phyloP scores from a whole-genome alignment of 352 stramenopile genomes.

The Blastocystis sp. region DNA sequence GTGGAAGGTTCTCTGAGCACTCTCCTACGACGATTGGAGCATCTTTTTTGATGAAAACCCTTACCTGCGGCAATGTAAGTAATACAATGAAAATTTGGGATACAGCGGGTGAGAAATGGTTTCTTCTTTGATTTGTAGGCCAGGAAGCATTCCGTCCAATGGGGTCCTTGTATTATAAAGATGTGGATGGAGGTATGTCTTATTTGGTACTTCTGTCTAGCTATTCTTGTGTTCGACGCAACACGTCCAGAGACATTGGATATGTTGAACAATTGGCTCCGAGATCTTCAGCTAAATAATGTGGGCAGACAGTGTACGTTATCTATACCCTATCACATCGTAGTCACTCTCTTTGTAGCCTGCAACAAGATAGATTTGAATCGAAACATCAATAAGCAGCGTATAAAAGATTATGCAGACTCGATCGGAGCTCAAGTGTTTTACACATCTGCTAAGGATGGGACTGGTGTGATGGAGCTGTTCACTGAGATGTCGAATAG shows the following conservation, averaged over 20 bases:
- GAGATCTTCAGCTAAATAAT: constrained; percentile 24
- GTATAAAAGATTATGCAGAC: neutral
- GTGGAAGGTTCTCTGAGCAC: constrained; percentile 11
- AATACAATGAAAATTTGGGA: constrained; percentile 61
- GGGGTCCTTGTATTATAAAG: constrained; percentile 55
- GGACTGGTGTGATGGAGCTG: neutral
- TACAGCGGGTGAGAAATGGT: constrained; percentile 10
- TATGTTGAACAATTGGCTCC: neutral
- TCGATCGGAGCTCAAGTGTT: constrained; percentile 8
- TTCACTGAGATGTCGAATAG: constrained; percentile 31
- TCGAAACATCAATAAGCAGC: neutral
- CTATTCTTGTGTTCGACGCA: constrained; percentile 44
- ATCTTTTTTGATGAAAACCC: constrained; percentile 57
- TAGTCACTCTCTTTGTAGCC: constrained; percentile 28
- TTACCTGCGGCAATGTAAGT: constrained; percentile 20
- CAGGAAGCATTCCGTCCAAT: constrained; percentile 45
- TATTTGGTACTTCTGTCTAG: neutral
- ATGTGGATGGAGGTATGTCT: constrained; percentile 49
- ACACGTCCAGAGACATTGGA: constrained; percentile 9
- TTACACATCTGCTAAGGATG: constrained; percentile 37
- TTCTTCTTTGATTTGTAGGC: neutral
- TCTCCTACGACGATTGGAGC: constrained; percentile 27
- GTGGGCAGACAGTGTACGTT: neutral
- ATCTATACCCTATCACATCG: neutral
- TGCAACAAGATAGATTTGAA: constrained; percentile 50